Percentiles rank a stretch among this genome's conserved stretches.
phyloP scores from a whole-genome alignment of 1,284 basidiomycete species.

The Phaffia rhodozyma region DNA sequence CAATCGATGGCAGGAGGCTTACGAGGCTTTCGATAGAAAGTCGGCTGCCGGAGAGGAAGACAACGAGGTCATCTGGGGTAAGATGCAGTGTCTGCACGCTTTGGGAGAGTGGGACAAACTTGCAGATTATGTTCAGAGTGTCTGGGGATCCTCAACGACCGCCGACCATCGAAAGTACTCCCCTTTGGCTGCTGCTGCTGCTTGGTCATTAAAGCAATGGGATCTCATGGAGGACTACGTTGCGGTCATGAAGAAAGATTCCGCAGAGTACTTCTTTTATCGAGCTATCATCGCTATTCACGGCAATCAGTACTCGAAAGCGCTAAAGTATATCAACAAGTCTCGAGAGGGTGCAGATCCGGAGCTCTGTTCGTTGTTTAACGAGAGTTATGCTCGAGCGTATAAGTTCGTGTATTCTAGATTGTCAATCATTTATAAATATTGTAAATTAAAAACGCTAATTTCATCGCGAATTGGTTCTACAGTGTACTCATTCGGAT shows the following conservation, averaged over 20 bases:
- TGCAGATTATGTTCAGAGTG: slow-evolving; percentile 72
- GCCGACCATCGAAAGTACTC: slow-evolving; percentile 87
- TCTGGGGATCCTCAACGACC: slow-evolving; percentile 71
- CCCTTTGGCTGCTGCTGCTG: slow-evolving; percentile 90
- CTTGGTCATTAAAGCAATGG: slow-evolving; percentile 96
- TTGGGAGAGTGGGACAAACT: slow-evolving; percentile 96
- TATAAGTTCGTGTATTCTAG: slow-evolving; percentile 58
- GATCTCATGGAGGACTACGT: slow-evolving; percentile 98
- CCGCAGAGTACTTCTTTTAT: slow-evolving; percentile 91
- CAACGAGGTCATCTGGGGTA: slow-evolving; percentile 61
- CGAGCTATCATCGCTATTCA: slow-evolving; percentile 91
- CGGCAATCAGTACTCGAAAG: slow-evolving; percentile 87
- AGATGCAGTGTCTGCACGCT: slow-evolving; percentile 93
- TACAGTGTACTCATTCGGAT: slow-evolving; percentile 85
- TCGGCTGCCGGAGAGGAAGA: slow-evolving; percentile 55
- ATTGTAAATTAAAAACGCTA: neutral
- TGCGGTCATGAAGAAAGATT: slow-evolving; percentile 82
- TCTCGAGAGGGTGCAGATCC: slow-evolving; percentile 90
- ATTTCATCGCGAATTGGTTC: slow-evolving; percentile 20
- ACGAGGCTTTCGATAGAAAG: slow-evolving; percentile 49
- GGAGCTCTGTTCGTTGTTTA: slow-evolving; percentile 82
- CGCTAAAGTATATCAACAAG: slow-evolving; percentile 78
- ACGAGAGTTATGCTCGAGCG: slow-evolving; percentile 90
- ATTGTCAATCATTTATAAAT: neutral
- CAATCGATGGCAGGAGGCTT: slow-evolving; percentile 89